Conservation (phyloP, 371 early-diverging fungal genomes). For the Phascolomyces articulosus region DNA sequence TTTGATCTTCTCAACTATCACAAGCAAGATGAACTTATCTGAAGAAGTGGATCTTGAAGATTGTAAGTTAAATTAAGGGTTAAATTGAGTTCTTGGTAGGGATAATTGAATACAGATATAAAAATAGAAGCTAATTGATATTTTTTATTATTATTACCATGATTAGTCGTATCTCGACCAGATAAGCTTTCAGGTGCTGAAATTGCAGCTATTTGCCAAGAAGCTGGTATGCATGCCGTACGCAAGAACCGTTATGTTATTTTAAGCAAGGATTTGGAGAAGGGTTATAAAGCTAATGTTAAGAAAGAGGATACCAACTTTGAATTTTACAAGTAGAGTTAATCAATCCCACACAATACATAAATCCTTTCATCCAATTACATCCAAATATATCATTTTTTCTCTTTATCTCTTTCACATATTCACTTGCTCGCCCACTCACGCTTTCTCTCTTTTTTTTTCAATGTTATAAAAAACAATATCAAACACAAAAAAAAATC, state of each 20-base stretch:
- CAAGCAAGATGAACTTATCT: slow-evolving; percentile 97
- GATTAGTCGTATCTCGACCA: slow-evolving; percentile 92
- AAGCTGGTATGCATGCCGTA: slow-evolving; percentile 99
- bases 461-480: not conserved
- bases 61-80: slow-evolving; percentile 62
- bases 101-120: not conserved
- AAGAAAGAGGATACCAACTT: slow-evolving; percentile 96
- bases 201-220: slow-evolving; percentile 99
- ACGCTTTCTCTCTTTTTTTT: not conserved
- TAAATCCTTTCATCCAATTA: not conserved
- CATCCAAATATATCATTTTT: not conserved
- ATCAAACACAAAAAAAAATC: not conserved
- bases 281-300: slow-evolving; percentile 96
- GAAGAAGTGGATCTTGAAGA: slow-evolving; percentile 99
- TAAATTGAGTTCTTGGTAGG: not conserved
- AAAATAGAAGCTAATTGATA: no score
- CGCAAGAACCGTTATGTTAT: slow-evolving; percentile 98
- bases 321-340: slow-evolving; percentile 88
- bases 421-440: not conserved
- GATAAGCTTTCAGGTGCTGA: slow-evolving; percentile 99
- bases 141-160: no score
- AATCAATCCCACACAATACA: not conserved
- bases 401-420: not conserved
- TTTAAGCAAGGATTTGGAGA: slow-evolving; percentile 97
- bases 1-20: slow-evolving; percentile 97